These are phyloP conservation scores for Phragmites australis DNA, from an alignment of 176 grass and related monocot genomes.

Conservation along the genomic window DNA sequence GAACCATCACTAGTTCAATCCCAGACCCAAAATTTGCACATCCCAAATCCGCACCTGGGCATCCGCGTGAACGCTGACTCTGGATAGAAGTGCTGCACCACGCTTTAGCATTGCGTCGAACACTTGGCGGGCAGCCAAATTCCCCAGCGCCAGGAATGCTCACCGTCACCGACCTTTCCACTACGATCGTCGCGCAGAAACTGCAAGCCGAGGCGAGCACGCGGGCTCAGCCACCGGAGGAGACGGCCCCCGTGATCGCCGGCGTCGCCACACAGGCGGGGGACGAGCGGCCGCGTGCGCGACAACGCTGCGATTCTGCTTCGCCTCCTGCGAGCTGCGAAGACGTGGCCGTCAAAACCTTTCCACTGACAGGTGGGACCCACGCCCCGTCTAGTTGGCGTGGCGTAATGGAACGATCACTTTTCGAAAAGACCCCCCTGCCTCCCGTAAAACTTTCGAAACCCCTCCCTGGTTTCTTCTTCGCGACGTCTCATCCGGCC, in stretches of 20 bases:
- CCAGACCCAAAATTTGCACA: background rate
- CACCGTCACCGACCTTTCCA: background rate
- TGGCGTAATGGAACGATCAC: background rate
- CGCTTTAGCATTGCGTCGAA: conserved; percentile 22
- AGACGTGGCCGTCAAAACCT: no score
- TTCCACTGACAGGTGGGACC: conserved; percentile 21
- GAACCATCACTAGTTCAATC: background rate
- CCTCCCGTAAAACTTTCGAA: background rate
- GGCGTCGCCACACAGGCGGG: background rate
- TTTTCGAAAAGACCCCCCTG: background rate
- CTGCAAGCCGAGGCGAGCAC: background rate
- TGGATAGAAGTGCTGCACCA: background rate
- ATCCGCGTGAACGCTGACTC: background rate
- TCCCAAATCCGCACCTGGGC: background rate
- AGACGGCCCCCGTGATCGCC: background rate
- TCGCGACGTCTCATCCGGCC: conserved; percentile 27
- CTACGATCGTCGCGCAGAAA: background rate
- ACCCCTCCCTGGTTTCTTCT: background rate
- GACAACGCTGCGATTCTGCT: background rate
- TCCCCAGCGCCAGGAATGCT: background rate
- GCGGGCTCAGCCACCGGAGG: background rate
- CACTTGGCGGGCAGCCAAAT: background rate
- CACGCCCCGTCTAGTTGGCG: background rate
- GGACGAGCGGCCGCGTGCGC: background rate
- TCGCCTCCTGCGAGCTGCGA: background rate